Percentiles rank a stretch among this genome's conserved stretches.
Evolutionary conservation across 441 rosid genomes (phyloP).

Genomic region (Syzygium syzygioides): DNA sequence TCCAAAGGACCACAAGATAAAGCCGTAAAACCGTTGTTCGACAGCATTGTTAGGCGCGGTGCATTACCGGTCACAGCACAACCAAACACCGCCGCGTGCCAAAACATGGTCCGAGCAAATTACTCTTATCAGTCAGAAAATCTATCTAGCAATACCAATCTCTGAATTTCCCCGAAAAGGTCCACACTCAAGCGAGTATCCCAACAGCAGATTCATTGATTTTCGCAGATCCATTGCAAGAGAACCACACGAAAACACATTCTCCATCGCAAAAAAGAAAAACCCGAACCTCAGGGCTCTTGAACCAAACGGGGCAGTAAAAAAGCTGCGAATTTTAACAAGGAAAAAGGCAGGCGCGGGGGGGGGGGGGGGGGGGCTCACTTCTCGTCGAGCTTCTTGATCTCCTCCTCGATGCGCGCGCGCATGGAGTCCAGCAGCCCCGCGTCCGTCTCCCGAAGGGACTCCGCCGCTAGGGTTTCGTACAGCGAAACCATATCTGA

Average conservation of each 20-base stretch:
- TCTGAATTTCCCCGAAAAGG: not conserved
- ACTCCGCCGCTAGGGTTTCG: constrained; percentile 75
- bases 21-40: not conserved
- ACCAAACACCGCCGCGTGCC: not conserved
- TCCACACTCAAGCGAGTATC: not conserved
- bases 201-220: not conserved
- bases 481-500: constrained; percentile 86
- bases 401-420: constrained; percentile 69
- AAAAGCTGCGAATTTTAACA: not conserved
- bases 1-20: not conserved
- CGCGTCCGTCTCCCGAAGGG: constrained; percentile 65
- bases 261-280: not conserved
- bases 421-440: constrained; percentile 60
- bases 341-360: not conserved
- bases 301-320: not conserved
- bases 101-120: not conserved
- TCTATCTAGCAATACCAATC: not conserved
- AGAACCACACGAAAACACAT: not conserved
- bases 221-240: not conserved
- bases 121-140: not conserved
- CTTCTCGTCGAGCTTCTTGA: constrained; percentile 89
- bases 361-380: constrained; percentile 33
- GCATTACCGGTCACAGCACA: not conserved
- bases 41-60: not conserved
- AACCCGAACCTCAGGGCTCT: not conserved